Evolutionary conservation across 2,329 filamentous ascomycete genomes (phyloP).

Genomic region (Chaetomiaceae sp.): DNA sequence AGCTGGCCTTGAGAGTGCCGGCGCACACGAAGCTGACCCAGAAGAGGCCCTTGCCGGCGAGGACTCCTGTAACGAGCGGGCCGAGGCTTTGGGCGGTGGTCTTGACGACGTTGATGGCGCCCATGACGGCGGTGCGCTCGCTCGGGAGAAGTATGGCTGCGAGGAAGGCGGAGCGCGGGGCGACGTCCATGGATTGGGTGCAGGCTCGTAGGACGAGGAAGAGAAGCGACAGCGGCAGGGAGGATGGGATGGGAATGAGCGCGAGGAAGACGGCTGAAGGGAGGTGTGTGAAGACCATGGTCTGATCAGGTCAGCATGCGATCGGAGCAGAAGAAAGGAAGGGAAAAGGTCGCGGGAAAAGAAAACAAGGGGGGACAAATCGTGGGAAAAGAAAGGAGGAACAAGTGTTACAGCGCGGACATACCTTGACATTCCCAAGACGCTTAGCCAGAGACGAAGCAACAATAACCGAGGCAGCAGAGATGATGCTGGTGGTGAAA

Average conservation of each 20-base stretch:
- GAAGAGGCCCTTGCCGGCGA: constrained; percentile 47
- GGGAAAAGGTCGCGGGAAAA: too few relatives aligned
- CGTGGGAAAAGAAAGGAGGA: too few relatives aligned
- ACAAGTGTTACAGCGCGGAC: constrained; percentile 31
- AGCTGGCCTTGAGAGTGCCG: constrained; percentile 56
- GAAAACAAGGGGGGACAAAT: too few relatives aligned
- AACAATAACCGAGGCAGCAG: constrained; percentile 42
- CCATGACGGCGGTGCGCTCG: constrained; percentile 69
- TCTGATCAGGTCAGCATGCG: constrained; percentile 57
- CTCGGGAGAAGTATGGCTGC: constrained; percentile 58
- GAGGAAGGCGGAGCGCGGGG: constrained; percentile 65
- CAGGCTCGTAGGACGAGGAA: constrained; percentile 60
- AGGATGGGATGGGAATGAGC: constrained; percentile 52
- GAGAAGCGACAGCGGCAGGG: constrained; percentile 40
- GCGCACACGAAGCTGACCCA: constrained; percentile 56
- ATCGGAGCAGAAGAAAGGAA: too few relatives aligned
- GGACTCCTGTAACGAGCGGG: constrained; percentile 58
- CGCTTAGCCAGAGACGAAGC: constrained; percentile 3
- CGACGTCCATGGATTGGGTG: constrained; percentile 65
- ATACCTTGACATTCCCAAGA: constrained; percentile 7
- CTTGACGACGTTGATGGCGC: constrained; percentile 64
- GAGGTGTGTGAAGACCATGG: constrained; percentile 59
- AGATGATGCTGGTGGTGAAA: constrained; percentile 50
- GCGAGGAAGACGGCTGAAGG: constrained; percentile 59
- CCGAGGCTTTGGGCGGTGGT: constrained; percentile 60